Evolutionary conservation across 2,329 filamentous ascomycete genomes (phyloP).

Genomic region (Scedosporium boydii): DNA sequence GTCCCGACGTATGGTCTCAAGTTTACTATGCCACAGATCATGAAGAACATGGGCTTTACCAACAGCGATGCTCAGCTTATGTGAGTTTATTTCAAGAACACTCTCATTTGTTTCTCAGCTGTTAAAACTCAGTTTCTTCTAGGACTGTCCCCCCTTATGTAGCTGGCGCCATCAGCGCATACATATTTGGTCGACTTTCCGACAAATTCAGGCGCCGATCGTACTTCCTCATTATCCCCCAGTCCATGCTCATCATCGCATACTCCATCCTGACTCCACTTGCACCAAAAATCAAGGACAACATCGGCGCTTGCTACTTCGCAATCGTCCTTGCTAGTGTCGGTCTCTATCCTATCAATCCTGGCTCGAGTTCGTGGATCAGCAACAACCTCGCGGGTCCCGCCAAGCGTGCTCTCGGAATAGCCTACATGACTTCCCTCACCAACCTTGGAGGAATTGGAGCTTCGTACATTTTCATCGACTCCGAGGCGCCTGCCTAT

Average conservation of each 20-base stretch:
- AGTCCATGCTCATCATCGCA: constrained; percentile 5
- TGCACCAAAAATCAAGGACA: constrained; percentile 19
- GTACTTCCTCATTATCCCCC: constrained; percentile 7
- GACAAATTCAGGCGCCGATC: constrained; percentile 8
- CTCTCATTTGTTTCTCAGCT: too few relatives aligned
- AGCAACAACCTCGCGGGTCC: constrained; percentile 23
- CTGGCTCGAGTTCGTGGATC: constrained; percentile 25
- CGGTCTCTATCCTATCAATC: constrained; percentile 25
- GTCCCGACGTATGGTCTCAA: constrained; percentile 22
- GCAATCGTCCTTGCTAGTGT: constrained; percentile 26
- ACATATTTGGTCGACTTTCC: constrained; percentile 4
- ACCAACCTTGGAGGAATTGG: constrained; percentile 15
- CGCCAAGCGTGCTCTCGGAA: constrained; percentile 23
- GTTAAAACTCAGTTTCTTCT: background rate
- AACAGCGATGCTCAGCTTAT: constrained; percentile 17
- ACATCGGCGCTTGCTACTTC: constrained; percentile 26
- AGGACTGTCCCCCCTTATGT: constrained; percentile 23
- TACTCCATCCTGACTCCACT: constrained; percentile 17
- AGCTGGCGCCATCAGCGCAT: constrained; percentile 6
- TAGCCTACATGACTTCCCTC: constrained; percentile 20
- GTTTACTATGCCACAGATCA: constrained; percentile 25
- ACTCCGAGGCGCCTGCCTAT: constrained; percentile 15
- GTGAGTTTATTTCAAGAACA: background rate
- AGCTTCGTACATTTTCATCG: constrained; percentile 16
- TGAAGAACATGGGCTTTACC: constrained; percentile 27